These are phyloP conservation scores for Rosa chinensis DNA, from an alignment of 306 rosid species.

Conservation along the genomic window DNA sequence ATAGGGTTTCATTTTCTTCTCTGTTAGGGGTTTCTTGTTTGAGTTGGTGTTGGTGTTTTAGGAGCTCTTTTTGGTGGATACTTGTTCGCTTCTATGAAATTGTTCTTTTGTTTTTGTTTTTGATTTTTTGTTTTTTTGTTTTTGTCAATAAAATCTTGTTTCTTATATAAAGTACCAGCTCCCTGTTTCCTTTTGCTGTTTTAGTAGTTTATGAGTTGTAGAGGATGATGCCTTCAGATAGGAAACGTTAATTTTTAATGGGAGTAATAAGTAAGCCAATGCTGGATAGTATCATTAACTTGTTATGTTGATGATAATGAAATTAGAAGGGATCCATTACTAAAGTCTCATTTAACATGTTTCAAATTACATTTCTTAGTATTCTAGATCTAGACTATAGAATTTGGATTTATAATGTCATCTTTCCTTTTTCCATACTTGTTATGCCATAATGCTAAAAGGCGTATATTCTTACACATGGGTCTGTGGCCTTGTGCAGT, in stretches of 20 bases:
- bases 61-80: neutral
- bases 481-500: slow-evolving; percentile 44
- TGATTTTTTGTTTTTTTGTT: too few relatives aligned
- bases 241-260: neutral
- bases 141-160: too few relatives aligned
- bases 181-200: neutral
- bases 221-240: neutral
- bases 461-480: slow-evolving; percentile 17
- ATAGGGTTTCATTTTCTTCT: neutral
- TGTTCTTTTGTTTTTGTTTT: too few relatives aligned
- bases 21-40: neutral
- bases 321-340: neutral
- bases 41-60: neutral
- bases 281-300: neutral
- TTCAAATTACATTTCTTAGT: neutral
- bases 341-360: neutral
- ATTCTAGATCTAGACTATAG: neutral
- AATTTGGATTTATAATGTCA: neutral
- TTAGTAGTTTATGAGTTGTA: neutral
- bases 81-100: neutral
- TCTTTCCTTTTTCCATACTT: neutral
- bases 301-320: neutral
- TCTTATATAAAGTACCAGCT: neutral
- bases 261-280: neutral
- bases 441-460: neutral